Conservation (phyloP, 2,329 filamentous ascomycete species). For the Fusarium sp. region DNA sequence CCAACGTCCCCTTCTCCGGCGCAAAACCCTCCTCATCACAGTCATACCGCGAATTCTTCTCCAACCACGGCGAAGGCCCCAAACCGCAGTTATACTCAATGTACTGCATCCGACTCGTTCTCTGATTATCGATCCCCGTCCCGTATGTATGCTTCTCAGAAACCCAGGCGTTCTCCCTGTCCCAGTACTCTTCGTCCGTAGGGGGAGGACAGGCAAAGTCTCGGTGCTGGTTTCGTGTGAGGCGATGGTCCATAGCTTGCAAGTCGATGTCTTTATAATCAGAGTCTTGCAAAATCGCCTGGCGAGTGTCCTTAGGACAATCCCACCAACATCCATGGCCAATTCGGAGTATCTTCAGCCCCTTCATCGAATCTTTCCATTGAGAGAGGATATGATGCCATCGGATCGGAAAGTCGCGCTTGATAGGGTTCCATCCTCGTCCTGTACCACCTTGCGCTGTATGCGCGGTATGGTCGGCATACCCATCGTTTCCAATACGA, state of each 20-base stretch:
- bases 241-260: background rate
- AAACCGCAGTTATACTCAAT: background rate
- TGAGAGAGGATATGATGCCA: conserved; percentile 22
- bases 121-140: background rate
- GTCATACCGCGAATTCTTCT: fast-evolving
- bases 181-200: fast-evolving
- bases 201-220: background rate
- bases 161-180: fast-evolving
- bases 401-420: background rate
- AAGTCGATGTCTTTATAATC: background rate
- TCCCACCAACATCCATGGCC: background rate
- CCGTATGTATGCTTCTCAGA: conserved; percentile 3
- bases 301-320: background rate
- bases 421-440: background rate
- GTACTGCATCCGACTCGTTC: background rate
- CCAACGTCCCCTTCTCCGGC: conserved; percentile 6
- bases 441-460: background rate
- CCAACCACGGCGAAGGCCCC: background rate
- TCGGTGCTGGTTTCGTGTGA: background rate
- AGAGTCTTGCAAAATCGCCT: fast-evolving
- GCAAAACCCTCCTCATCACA: background rate
- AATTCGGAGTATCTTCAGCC: conserved; percentile 12
- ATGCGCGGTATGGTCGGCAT: background rate
- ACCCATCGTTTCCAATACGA: background rate
- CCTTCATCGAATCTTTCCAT: conserved; percentile 17